Conservation (phyloP, 2,329 filamentous ascomycete genomes). For the Xylariaceae sp. region DNA sequence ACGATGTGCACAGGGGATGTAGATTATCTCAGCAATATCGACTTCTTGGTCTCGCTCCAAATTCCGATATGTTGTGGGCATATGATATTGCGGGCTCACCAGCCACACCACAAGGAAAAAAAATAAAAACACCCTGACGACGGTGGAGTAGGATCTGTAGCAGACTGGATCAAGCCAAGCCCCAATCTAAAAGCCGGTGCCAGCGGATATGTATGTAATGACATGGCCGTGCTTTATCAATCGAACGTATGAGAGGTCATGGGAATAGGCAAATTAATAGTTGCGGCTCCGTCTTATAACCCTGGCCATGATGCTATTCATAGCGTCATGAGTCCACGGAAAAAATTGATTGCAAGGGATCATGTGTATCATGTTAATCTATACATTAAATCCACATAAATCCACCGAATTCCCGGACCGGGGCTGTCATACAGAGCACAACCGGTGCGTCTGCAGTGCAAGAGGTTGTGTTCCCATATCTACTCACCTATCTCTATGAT, state of each 20-base stretch:
- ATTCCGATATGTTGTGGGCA: not conserved
- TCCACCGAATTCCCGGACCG: conserved; percentile 8
- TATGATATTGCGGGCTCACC: not conserved
- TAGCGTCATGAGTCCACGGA: conserved; percentile 4
- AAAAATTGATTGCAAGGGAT: conserved; percentile 12
- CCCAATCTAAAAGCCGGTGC: not conserved
- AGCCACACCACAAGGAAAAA: not conserved
- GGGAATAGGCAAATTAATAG: conserved; percentile 19
- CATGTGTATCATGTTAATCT: conserved; percentile 18
- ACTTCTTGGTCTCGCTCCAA: not conserved
- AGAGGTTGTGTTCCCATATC: not conserved
- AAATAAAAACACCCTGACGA: not conserved
- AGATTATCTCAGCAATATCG: not conserved
- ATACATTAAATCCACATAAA: too few species aligned
- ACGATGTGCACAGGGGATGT: not conserved
- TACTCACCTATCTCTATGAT: not conserved
- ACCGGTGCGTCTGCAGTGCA: conserved; percentile 1
- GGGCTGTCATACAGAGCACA: not conserved
- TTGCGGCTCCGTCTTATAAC: conserved; percentile 26
- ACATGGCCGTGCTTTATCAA: not conserved
- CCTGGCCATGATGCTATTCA: conserved; percentile 24
- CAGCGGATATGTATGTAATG: too few species aligned
- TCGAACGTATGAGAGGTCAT: conserved; percentile 9
- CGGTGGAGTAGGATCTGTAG: not conserved
- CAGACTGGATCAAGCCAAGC: not conserved